A percentile compares a stretch with the other conserved stretches of the same genome.
Evolutionary conservation across 805 yeast species (phyloP).

Genomic region (Priceomyces medius): DNA sequence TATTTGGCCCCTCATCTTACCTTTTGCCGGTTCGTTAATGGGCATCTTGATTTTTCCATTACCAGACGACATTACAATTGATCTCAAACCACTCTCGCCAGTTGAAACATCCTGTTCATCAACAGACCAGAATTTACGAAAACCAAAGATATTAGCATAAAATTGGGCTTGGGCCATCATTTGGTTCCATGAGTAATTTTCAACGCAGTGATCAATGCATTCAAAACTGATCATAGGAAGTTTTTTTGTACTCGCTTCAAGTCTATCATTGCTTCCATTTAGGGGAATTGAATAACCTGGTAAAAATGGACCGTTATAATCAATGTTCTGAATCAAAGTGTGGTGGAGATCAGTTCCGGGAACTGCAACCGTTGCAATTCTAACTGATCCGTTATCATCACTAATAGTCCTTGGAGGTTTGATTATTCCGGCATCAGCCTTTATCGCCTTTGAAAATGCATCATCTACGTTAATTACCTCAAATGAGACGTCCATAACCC

Average conservation of each 20-base stretch:
- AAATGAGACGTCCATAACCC: constrained; percentile 76
- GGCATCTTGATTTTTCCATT: constrained; percentile 74
- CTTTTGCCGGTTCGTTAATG: constrained; percentile 78
- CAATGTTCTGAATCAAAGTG: constrained; percentile 56
- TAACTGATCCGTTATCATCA: constrained; percentile 54
- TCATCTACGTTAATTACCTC: constrained; percentile 51
- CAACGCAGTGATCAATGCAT: constrained; percentile 76
- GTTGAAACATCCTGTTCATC: constrained; percentile 77
- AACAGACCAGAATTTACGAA: constrained; percentile 81
- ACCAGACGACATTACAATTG: constrained; percentile 73
- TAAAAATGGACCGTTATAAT: constrained; percentile 44
- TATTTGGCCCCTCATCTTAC: constrained; percentile 67
- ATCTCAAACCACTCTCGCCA: constrained; percentile 63
- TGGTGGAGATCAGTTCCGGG: constrained; percentile 65
- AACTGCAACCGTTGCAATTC: constrained; percentile 44
- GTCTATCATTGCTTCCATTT: neutral
- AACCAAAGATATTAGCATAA: constrained; percentile 65
- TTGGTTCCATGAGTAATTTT: constrained; percentile 69
- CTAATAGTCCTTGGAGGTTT: constrained; percentile 23
- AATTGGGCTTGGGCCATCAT: constrained; percentile 58
- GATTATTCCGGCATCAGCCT: constrained; percentile 49
- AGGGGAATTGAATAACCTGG: constrained; percentile 33
- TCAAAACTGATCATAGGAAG: constrained; percentile 39
- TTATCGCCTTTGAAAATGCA: constrained; percentile 46
- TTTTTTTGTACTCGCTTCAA: constrained; percentile 3